Conservation (phyloP, 1,139 yeast genomes). For the Lizanozyma gosingica region DNA sequence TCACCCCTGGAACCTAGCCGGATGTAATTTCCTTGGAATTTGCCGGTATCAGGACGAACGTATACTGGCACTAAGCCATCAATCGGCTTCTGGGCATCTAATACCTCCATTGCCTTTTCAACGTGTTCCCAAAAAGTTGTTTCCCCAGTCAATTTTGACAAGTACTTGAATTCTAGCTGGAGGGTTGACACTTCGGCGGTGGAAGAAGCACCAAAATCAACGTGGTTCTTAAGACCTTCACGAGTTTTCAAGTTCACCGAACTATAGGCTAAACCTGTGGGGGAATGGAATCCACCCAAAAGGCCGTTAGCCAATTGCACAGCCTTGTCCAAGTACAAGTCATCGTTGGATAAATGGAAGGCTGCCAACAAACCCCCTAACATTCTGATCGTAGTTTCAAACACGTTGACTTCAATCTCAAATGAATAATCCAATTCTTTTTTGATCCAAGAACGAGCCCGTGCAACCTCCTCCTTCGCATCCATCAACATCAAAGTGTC, state of each 20-base stretch:
- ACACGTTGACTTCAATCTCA: conserved; percentile 71
- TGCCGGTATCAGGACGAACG: conserved; percentile 67
- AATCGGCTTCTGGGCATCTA: conserved; percentile 51
- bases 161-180: conserved; percentile 81
- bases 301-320: conserved; percentile 57
- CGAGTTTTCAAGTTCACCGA: conserved; percentile 67
- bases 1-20: conserved; percentile 89
- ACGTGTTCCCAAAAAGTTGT: conserved; percentile 66
- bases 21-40: conserved; percentile 54
- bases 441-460: conserved; percentile 70
- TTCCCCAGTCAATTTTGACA: conserved; percentile 76
- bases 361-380: conserved; percentile 87
- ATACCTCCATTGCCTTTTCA: conserved; percentile 60
- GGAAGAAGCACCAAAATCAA: conserved; percentile 64
- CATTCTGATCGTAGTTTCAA: conserved; percentile 92
- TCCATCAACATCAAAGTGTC: conserved; percentile 84
- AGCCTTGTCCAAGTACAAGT: conserved; percentile 69
- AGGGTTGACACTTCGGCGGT: conserved; percentile 89
- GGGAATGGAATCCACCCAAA: conserved; percentile 56
- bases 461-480: conserved; percentile 50
- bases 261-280: conserved; percentile 67
- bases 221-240: conserved; percentile 51
- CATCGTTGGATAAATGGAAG: conserved; percentile 61
- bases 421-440: conserved; percentile 50
- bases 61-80: conserved; percentile 82